Base-by-base conservation (phyloP, 2,329 filamentous ascomycete species). In the Dryadomyces quercivorus region DNA sequence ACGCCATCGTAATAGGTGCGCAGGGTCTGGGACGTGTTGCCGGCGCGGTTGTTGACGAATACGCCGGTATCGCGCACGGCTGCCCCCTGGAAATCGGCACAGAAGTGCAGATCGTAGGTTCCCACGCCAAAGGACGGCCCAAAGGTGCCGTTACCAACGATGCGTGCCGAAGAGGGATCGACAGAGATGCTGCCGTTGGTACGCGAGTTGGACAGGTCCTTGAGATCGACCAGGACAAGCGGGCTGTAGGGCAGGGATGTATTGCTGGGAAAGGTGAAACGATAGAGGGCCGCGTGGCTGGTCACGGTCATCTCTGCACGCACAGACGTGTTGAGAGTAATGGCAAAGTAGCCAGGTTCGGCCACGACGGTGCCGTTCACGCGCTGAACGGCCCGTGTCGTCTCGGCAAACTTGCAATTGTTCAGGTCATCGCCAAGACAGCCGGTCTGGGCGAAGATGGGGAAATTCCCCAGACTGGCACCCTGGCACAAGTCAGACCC, bases 91-190 rank as follows among this genome's bases (percentile, higher is more conserved):
- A 84, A 83, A 58, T 84, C 81, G 1, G 75, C 75, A 58, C 82
- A 85, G 59, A 82, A 82, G 61, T 81, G 73, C 36, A 79, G 70
- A 34, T 72, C 65, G 58, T 84, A 85, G 0, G 63, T 73, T 0
- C 81, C 81, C 10, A 75, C 71, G 0, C 82, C 82, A 58, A 85
- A 85, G 42, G 77, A 82, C 1, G 81, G 81, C 3, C 67, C 66
- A 55, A 84, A 85, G 0, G 72, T 75, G 1, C 78, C 81, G 51
- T 74, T 77, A 15, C 78, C 81, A 6, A 69, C 75, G 47, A 84
- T 71, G 44, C 79, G 71, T 0, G 78, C 80, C 1, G 71, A 78
- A 1, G 64, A 61, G 0, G 64, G 56, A 55, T 82, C 70, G 0
- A 84, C 73, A 5, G 66, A 68, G 20, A 81, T 68, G 2, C 67